Evolutionary conservation across 352 stramenopile species (phyloP).

Genomic region (Pilasporangium apinafurcum): DNA sequence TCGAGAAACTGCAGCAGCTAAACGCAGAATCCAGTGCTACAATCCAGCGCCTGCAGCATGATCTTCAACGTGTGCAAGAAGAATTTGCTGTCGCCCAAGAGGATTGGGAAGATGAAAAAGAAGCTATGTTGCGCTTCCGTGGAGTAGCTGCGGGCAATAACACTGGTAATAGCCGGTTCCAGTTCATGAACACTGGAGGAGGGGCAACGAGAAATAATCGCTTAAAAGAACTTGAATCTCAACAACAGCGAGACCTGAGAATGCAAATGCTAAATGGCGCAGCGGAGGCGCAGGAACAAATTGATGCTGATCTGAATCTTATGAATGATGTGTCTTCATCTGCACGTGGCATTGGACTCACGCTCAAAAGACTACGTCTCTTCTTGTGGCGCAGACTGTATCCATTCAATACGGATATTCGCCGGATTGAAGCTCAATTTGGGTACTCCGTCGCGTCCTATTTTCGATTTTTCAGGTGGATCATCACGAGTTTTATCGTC

Average conservation of each 20-base stretch:
- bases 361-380: slow-evolving; percentile 23
- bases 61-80: slow-evolving; percentile 29
- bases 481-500: slow-evolving; percentile 64
- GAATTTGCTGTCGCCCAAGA: slow-evolving; percentile 42
- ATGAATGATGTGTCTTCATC: slow-evolving; percentile 3
- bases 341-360: slow-evolving; percentile 12
- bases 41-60: slow-evolving; percentile 23
- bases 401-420: slow-evolving; percentile 57
- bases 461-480: slow-evolving; percentile 75
- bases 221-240: slow-evolving; percentile 23
- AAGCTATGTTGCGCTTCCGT: slow-evolving; percentile 33
- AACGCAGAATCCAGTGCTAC: slow-evolving; percentile 14
- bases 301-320: slow-evolving; percentile 24
- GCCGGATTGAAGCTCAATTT: slow-evolving; percentile 76
- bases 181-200: neutral
- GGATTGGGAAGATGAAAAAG: slow-evolving; percentile 65
- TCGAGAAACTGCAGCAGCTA: slow-evolving; percentile 18
- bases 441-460: slow-evolving; percentile 75
- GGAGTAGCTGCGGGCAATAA: neutral
- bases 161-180: neutral
- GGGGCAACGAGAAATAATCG: slow-evolving; percentile 5
- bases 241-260: slow-evolving; percentile 37
- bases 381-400: slow-evolving; percentile 26
- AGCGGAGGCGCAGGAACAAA: slow-evolving; percentile 46
- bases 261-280: slow-evolving; percentile 54